Evolutionary conservation across 495 filamentous ascomycete species (phyloP), one percentile per base, ranked within the genome.

Genomic region (Hypomontagnella submonticulosa): DNA sequence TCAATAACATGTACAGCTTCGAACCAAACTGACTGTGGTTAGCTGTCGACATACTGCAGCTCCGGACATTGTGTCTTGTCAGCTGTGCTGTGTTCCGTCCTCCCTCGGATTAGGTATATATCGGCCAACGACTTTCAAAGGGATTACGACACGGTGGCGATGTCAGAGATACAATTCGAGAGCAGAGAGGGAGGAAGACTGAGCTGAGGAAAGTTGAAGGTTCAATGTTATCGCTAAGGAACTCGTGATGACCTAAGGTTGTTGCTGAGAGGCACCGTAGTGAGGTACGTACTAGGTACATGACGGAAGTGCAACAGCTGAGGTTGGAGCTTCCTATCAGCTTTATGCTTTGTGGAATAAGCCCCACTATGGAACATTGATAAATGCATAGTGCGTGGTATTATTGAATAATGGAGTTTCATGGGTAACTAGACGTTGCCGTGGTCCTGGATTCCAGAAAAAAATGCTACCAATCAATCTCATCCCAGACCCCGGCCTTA

Each of bases 21-120:
- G 48, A 15, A 42, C 12, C 34, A 36, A 36, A 40, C 19, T 16
- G 30, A 9, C 42, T 10, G n/a, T 30, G 33, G 23, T 34, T n/a
- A 40, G 41, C 23, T 30, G n/a, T 57, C 3, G 55, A 76, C 80
- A 46, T 84, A 87, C 86, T 73, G 70, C 79, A 69, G 84, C 82
- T 75, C 86, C 86, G 48, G 86, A 88, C 86, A 88, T 88, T 47
- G 57, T 80, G 68, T 69, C 52, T 56, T 48, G 16, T 51, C 11
- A 38, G 52, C 36, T 23, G 19, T 23, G 34, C 16, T 53, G 37
- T 40, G 37, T 18, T 56, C 10, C 4, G 20, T 5, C 5, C 32
- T 27, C 11, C 10, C 4, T 47, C n/a, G 40, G 52, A 23, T 9
- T 53, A 11, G 11, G 40, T 43, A 43, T 27, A 6, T 27, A 27